Evolutionary conservation across 2,329 filamentous ascomycete genomes (phyloP).

Genomic region (Colletotrichum spaethianum): DNA sequence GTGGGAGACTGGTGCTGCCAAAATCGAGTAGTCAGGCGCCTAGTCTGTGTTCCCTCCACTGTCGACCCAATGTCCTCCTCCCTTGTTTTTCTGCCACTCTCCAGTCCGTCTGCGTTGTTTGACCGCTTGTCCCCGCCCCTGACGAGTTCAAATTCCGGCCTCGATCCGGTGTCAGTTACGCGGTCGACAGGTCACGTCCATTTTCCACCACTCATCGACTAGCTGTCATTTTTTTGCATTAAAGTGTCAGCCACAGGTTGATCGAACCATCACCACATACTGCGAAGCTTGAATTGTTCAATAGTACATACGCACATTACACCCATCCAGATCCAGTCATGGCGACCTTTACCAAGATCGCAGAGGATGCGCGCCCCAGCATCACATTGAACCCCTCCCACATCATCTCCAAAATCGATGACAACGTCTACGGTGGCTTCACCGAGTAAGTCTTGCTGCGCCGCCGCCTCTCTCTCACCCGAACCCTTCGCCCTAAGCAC

Average conservation of each 20-base stretch:
- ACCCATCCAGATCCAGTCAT: conserved; percentile 57
- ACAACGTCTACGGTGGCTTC: conserved; percentile 88
- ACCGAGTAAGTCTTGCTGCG: conserved; percentile 74
- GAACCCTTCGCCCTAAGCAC: background rate
- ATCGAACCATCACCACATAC: conserved; percentile 13
- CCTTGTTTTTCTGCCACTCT: conserved; percentile 33
- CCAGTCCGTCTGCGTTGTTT: conserved; percentile 13
- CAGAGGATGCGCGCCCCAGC: conserved; percentile 71
- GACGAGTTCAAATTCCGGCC: conserved; percentile 39
- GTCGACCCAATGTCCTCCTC: conserved; percentile 26
- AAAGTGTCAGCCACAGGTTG: conserved; percentile 15
- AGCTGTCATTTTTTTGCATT: conserved; percentile 18
- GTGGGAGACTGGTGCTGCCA: conserved; percentile 22
- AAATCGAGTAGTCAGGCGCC: conserved; percentile 19
- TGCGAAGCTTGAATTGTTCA: background rate
- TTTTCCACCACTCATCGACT: conserved; percentile 40
- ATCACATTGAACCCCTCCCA: conserved; percentile 77
- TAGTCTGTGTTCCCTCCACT: conserved; percentile 21
- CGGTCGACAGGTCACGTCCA: conserved; percentile 14
- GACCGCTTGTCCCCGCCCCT: conserved; percentile 38
- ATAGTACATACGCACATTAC: background rate
- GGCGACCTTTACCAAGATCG: conserved; percentile 81
- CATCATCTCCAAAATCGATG: conserved; percentile 80
- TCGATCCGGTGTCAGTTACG: conserved; percentile 26
- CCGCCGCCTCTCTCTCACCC: background rate